phyloP scores from a whole-genome alignment of 129 eudicot species.

The Saussurea involucrata region DNA sequence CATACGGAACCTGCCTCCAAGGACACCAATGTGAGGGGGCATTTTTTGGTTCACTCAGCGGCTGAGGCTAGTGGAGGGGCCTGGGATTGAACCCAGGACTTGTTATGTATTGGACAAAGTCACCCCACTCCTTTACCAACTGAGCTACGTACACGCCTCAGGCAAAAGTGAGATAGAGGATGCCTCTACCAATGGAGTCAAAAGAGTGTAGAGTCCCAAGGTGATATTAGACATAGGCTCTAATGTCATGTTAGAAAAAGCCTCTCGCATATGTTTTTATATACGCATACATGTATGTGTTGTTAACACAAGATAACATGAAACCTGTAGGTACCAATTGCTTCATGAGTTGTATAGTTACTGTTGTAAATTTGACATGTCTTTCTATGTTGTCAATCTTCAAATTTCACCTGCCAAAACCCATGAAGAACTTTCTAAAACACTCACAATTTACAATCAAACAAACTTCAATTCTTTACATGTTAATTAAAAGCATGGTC shows the following conservation, averaged over 20 bases:
- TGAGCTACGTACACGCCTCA: too few species aligned
- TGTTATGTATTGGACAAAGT: too few species aligned
- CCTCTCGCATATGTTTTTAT: background rate
- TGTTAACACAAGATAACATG: background rate
- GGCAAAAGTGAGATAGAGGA: too few species aligned
- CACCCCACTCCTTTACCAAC: too few species aligned
- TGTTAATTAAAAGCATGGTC: background rate
- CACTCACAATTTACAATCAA: background rate
- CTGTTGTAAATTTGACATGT: background rate
- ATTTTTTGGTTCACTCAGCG: too few species aligned
- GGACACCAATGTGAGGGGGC: too few species aligned
- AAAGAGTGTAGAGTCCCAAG: background rate
- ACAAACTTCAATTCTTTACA: background rate
- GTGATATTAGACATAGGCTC: background rate
- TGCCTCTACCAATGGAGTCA: too few species aligned
- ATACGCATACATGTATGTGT: background rate
- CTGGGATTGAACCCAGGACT: too few species aligned
- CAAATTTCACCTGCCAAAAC: conserved; percentile 14
- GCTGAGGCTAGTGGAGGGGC: too few species aligned
- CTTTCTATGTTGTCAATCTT: background rate
- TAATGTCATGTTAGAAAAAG: background rate
- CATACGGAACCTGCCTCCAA: too few species aligned
- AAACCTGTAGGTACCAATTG: background rate
- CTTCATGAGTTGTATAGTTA: background rate
- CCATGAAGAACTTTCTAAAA: background rate